Conservation (phyloP, 495 filamentous ascomycete species). For the Penicillium pulvis region DNA sequence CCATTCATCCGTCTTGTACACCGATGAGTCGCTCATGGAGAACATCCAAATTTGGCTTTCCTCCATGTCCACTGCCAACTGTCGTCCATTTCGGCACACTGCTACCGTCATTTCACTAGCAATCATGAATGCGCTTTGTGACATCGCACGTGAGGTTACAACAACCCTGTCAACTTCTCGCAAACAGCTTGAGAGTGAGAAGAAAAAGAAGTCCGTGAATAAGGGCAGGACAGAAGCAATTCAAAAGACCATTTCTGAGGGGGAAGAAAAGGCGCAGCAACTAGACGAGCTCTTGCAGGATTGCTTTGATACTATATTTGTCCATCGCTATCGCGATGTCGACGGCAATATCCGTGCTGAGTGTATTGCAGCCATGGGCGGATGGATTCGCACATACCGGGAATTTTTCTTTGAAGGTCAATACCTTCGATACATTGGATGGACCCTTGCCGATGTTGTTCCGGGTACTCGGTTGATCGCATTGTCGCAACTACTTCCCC, state of each 20-base stretch:
- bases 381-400: slow-evolving; percentile 82
- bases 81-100: slow-evolving; percentile 90
- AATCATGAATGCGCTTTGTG: slow-evolving; percentile 70
- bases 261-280: slow-evolving; percentile 60
- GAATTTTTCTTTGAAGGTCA: slow-evolving; percentile 84
- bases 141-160: slow-evolving; percentile 61
- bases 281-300: slow-evolving; percentile 72
- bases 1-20: slow-evolving; percentile 72
- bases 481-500: slow-evolving; percentile 73
- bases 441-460: slow-evolving; percentile 82
- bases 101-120: slow-evolving; percentile 78
- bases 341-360: slow-evolving; percentile 84
- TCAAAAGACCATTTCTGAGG: slow-evolving; percentile 65
- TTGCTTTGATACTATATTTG: slow-evolving; percentile 85
- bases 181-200: slow-evolving; percentile 78
- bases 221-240: slow-evolving; percentile 71
- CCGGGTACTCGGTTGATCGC: slow-evolving; percentile 71
- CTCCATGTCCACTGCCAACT: slow-evolving; percentile 77
- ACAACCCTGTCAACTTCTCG: slow-evolving; percentile 71
- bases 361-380: slow-evolving; percentile 78
- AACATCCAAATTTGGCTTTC: slow-evolving; percentile 85
- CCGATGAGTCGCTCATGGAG: slow-evolving; percentile 72
- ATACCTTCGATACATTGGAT: slow-evolving; percentile 91
- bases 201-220: slow-evolving; percentile 75
- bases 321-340: slow-evolving; percentile 93